These are phyloP conservation scores for Goffeauzyma gilvescens DNA, from an alignment of 768 basidiomycete genomes.

Conservation along the genomic window DNA sequence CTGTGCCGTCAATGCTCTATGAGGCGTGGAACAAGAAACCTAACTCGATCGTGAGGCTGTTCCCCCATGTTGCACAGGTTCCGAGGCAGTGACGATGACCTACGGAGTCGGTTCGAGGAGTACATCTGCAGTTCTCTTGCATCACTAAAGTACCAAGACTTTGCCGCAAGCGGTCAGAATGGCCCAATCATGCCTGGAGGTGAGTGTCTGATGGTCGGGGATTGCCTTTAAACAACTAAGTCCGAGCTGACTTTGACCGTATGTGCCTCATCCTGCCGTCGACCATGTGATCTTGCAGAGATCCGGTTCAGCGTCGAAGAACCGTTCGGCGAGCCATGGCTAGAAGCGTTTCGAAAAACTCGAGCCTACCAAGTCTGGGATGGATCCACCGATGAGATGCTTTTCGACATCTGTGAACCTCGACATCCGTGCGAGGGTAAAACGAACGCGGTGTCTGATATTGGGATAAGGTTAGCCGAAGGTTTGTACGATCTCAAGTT, in stretches of 20 bases:
- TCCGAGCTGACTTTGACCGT: background rate
- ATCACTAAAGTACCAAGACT: conserved; percentile 77
- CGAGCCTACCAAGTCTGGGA: conserved; percentile 83
- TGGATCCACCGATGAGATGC: conserved; percentile 63
- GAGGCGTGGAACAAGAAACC: no score
- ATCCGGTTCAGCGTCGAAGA: conserved; percentile 24
- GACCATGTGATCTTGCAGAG: no score
- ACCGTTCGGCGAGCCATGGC: conserved; percentile 77
- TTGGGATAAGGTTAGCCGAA: conserved; percentile 76
- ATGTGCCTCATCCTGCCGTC: background rate
- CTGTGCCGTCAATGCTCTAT: background rate
- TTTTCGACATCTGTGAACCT: conserved; percentile 92
- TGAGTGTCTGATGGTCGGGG: conserved; percentile 6
- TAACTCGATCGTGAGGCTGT: no score
- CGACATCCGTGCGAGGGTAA: conserved; percentile 86
- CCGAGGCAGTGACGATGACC: conserved; percentile 87
- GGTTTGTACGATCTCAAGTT: conserved; percentile 84
- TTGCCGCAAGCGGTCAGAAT: conserved; percentile 46
- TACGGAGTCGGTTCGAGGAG: conserved; percentile 83
- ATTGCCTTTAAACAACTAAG: background rate
- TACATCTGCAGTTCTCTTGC: conserved; percentile 77
- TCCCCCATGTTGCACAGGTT: conserved; percentile 51
- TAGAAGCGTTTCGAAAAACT: conserved; percentile 69
- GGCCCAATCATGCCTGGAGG: conserved; percentile 33
- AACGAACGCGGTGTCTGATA: conserved; percentile 71